Evolutionary conservation across 1,139 yeast genomes (phyloP).

Genomic region (Chernovozyma aurita): DNA sequence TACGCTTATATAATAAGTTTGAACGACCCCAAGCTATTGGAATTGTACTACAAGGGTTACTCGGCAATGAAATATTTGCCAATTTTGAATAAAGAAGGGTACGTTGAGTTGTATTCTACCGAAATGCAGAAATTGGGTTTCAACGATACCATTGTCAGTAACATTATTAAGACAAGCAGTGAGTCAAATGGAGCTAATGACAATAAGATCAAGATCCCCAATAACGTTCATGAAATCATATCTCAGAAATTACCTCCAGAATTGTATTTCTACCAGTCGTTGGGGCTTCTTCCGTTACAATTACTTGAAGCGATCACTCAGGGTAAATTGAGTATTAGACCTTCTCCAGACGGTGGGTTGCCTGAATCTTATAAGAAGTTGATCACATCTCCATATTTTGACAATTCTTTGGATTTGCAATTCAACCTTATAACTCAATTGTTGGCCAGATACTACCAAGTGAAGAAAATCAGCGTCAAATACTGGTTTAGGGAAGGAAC

Average conservation of each 20-base stretch:
- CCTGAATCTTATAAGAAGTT: conserved; percentile 56
- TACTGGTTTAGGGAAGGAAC: conserved; percentile 57
- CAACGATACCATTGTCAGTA: conserved; percentile 4
- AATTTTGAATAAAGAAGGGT: conserved; percentile 63
- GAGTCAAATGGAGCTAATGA: conserved; percentile 7
- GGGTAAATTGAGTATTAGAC: conserved; percentile 59
- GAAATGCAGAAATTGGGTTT: conserved; percentile 32
- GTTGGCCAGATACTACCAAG: conserved; percentile 82
- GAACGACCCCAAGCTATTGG: conserved; percentile 35
- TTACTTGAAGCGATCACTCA: conserved; percentile 65
- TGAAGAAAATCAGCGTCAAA: conserved; percentile 55
- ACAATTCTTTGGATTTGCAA: conserved; percentile 52
- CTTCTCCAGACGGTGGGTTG: conserved; percentile 67
- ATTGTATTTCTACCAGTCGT: conserved; percentile 71
- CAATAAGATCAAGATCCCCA: conserved; percentile 45
- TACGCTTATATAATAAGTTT: conserved; percentile 33
- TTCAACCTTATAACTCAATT: conserved; percentile 68
- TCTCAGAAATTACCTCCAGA: conserved; percentile 89
- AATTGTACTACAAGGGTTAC: conserved; percentile 36
- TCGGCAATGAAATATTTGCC: conserved; percentile 54
- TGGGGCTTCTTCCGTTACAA: conserved; percentile 68
- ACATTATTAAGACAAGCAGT: conserved; percentile 5
- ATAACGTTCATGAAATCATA: conserved; percentile 75
- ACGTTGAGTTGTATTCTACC: conserved; percentile 51
- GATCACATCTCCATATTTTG: conserved; percentile 42